Evolutionary conservation across 2,329 filamentous ascomycete genomes (phyloP), one percentile per base, ranked within the genome.

Genomic region (Xylogone sp.): DNA sequence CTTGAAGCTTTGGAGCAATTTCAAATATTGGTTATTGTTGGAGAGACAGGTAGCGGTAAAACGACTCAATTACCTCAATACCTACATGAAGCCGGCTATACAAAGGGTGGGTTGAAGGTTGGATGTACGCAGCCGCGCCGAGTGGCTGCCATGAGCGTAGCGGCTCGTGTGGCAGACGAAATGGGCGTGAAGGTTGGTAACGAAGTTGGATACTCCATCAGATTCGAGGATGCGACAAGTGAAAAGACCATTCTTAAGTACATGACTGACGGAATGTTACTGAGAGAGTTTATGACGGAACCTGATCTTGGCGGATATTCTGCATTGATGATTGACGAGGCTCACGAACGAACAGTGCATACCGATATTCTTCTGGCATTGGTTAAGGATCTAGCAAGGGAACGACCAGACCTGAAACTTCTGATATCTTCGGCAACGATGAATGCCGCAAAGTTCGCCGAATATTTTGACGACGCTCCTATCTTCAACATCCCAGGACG

Each of bases 131-230:
- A 99, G 59, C 94, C 94, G 3, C 85, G 94, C 60, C 84, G 94
- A 75, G 94, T 99, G 10, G 94, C 94, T 3, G 94, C 94, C 24
- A 97, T 97, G 93, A 94, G 88, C 64, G 93, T 97, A 19, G 93
- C 94, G n/a, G 84, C 90, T 43, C 90, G 94, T 77, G 94, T 99
- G 2, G 90, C 93, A 0, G 92, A 97, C 51, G 94, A 99, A 67
- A 88, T 96, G 74, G 91, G 88, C 0, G 87, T 90, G 53, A 92
- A 93, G 67, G 74, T 97, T 10, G 94, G 94, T 1, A 88, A 90
- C 56, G 90, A 97, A 65, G 93, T 97, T 21, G 94, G 94, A 16
- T 99, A 97, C 67, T 86, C 87, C 0, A 96, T 99, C 60, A 88
- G 94, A 55, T 99, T 97, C 62, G 94, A 99, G 66, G 90, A 97